Percentiles rank a stretch among this genome's conserved stretches.
Evolutionary conservation across 2,329 filamentous ascomycete species (phyloP).

Genomic region (Fusarium incarnatum): DNA sequence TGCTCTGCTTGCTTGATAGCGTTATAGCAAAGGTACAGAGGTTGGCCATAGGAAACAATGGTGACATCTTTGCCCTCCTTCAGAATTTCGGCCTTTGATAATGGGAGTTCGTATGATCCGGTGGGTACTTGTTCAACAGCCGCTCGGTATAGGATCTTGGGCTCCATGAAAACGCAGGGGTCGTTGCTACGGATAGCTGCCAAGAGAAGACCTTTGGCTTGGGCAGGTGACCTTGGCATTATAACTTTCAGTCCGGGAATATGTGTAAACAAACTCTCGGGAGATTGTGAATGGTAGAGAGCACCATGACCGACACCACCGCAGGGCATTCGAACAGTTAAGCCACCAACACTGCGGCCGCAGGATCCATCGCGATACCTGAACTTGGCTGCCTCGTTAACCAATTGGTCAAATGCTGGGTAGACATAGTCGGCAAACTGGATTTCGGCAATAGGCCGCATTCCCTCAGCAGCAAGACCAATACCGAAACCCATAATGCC

Average conservation of each 20-base stretch:
- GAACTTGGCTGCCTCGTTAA: constrained; percentile 92
- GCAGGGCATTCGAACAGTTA: constrained; percentile 91
- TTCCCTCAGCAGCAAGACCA: constrained; percentile 88
- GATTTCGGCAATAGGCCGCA: constrained; percentile 93
- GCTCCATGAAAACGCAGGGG: constrained; percentile 93
- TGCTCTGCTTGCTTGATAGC: constrained; percentile 81
- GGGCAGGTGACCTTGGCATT: constrained; percentile 84
- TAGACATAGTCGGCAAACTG: constrained; percentile 97
- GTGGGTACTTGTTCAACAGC: constrained; percentile 91
- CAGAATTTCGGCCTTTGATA: constrained; percentile 86
- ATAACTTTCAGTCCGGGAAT: constrained; percentile 87
- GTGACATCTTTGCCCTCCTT: constrained; percentile 85
- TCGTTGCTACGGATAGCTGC: constrained; percentile 83
- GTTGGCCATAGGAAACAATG: constrained; percentile 88
- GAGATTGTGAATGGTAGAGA: constrained; percentile 89
- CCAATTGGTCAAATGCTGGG: constrained; percentile 92
- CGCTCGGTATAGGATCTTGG: constrained; percentile 91
- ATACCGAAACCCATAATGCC: constrained; percentile 95
- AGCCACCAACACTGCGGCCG: constrained; percentile 74
- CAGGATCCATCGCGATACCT: constrained; percentile 77
- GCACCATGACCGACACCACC: constrained; percentile 91
- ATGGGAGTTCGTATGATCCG: constrained; percentile 81
- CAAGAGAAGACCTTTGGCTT: constrained; percentile 88
- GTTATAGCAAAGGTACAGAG: constrained; percentile 83
- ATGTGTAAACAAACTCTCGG: constrained; percentile 89